Evolutionary conservation across 768 basidiomycete genomes (phyloP), one percentile per base, ranked within the genome.

Genomic region (Tricholoma furcatifolium): DNA sequence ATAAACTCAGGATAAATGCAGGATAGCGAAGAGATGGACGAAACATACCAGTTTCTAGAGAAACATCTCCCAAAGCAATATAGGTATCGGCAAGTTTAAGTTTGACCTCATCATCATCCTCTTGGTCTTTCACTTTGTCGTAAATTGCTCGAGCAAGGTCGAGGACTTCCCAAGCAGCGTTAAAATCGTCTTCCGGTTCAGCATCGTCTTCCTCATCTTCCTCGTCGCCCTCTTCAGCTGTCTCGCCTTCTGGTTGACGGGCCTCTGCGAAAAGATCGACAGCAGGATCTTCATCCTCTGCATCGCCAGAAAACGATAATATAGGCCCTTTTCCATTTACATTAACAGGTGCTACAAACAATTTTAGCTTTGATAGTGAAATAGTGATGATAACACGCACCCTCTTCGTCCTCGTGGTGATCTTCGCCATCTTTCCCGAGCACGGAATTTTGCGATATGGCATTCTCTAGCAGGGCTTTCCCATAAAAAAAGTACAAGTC

Each of bases 151-250:
- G 79, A 18, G 96, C 95, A 51, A 96, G 83, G 60, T 99, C 97
- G n/a, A 99, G 77, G 2, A 96, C 87, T 65, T 97, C 91, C 94
- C 96, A 99, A 11, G 97, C 93, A 21, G 92, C 93, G 59, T 96
- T 97, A 68, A 97, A 97, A 63, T 98, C 97, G 60, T 99, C 97
- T 62, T 97, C 96, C 0, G 91, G 92, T 61, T 91, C 92, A 3
- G 67, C 88, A 11, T 85, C 88, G 3, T 83, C 88, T 2, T 73
- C 89, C 8, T 78, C 83, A 6, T 79, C 83, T 3, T 76, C 81
- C 0, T 77, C 83, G 0, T 74, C 83, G 1, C 71, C 80, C 11
- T 77, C 79, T 7, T 78, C 79, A 0, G 64, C 66, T 55, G 74
- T 79, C 5, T 71, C 78, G 2, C 63, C 74, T 50, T 80, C 79